Conservation (phyloP, 805 yeast genomes). For the Candida sanyiensis region DNA sequence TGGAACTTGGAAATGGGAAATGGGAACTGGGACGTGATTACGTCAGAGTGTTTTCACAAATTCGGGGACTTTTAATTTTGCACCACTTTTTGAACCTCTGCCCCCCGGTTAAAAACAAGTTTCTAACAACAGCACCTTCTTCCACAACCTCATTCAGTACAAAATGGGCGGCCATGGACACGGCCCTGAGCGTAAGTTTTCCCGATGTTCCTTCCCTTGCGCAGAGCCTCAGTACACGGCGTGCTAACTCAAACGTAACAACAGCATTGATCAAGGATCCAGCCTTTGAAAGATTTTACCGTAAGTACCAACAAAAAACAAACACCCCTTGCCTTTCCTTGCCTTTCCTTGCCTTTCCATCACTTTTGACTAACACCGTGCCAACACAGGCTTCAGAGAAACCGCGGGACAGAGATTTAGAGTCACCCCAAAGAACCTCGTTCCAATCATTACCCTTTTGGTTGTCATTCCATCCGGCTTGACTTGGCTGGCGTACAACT, state of each 20-base stretch:
- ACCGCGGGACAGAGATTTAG: conserved; percentile 21
- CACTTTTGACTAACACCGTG: not conserved
- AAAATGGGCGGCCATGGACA: conserved; percentile 11
- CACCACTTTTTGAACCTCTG: too few relatives aligned
- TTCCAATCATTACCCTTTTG: conserved; percentile 17
- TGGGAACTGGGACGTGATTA: too few relatives aligned
- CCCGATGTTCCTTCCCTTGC: not conserved
- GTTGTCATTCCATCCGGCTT: conserved; percentile 21
- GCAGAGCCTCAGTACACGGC: too few relatives aligned
- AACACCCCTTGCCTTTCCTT: too few relatives aligned
- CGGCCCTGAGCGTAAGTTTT: conserved; percentile 13
- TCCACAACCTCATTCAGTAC: not conserved
- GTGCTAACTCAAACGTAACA: not conserved
- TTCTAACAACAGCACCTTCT: too few relatives aligned
- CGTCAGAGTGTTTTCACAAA: too few relatives aligned
- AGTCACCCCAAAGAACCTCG: conserved; percentile 21
- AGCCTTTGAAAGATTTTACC: conserved; percentile 23
- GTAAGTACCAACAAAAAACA: conserved; percentile 12
- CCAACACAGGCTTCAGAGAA: conserved; percentile 17
- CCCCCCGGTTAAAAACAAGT: too few relatives aligned
- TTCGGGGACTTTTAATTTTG: too few relatives aligned
- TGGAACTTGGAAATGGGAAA: too few relatives aligned
- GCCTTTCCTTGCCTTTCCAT: too few relatives aligned
- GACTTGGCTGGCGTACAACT: conserved; percentile 20
- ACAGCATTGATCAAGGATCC: conserved; percentile 24